Evolutionary conservation across 2,329 filamentous ascomycete genomes (phyloP).

Genomic region (Penicillium sp.): DNA sequence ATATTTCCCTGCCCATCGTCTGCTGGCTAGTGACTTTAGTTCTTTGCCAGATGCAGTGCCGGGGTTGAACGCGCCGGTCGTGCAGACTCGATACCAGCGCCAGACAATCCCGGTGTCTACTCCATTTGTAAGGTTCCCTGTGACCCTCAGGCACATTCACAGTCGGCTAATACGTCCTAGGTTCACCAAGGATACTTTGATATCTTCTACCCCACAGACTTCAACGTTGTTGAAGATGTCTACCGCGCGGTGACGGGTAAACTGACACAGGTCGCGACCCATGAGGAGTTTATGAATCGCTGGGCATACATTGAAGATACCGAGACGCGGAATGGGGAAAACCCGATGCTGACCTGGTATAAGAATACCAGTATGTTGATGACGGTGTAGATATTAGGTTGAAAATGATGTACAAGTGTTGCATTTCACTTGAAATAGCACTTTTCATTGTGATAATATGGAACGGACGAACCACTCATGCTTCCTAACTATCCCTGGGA

Average conservation of each 20-base stretch:
- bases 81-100: constrained; percentile 87
- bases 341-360: constrained; percentile 88
- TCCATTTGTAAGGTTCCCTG: constrained; percentile 65
- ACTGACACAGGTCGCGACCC: constrained; percentile 75
- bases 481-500: too few relatives aligned
- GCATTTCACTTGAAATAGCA: too few relatives aligned
- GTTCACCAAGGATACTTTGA: constrained; percentile 99
- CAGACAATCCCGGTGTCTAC: constrained; percentile 85
- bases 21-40: constrained; percentile 88
- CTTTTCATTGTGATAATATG: too few relatives aligned
- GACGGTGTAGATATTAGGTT: constrained; percentile 57
- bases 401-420: background rate
- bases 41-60: constrained; percentile 74
- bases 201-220: constrained; percentile 96
- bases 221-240: constrained; percentile 81
- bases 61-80: constrained; percentile 87
- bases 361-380: constrained; percentile 91
- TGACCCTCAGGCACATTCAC: background rate
- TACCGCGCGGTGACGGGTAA: constrained; percentile 92
- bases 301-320: constrained; percentile 93
- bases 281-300: constrained; percentile 83
- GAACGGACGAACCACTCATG: too few relatives aligned
- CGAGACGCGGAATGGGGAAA: constrained; percentile 83
- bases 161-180: constrained; percentile 43
- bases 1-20: constrained; percentile 84